A percentile compares a stretch with the other conserved stretches of the same genome.
These are phyloP conservation scores for Benincasa hispida DNA, from an alignment of 306 rosid species.

Conservation along the genomic window DNA sequence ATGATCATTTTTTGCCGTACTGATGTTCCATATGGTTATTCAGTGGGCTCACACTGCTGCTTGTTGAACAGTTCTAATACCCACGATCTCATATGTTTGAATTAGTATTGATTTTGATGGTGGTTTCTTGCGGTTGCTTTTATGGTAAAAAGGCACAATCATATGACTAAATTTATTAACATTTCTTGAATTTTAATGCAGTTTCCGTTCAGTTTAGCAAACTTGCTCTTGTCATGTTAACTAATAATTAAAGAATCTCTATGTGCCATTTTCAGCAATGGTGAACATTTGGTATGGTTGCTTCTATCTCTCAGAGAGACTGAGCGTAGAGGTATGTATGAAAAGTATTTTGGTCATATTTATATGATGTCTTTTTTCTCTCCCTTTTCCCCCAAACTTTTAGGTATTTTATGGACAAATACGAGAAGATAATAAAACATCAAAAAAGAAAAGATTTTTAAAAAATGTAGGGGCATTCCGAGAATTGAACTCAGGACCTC, in stretches of 20 bases:
- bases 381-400: background rate
- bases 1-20: background rate
- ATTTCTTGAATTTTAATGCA: background rate
- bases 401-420: background rate
- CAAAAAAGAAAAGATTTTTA: background rate
- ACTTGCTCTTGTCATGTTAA: background rate
- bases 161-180: background rate
- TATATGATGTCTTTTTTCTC: background rate
- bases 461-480: background rate
- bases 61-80: background rate
- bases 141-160: background rate
- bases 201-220: background rate
- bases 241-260: background rate
- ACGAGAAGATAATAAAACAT: background rate
- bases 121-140: background rate
- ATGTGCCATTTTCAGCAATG: background rate
- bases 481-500: constrained; percentile 2
- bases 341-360: background rate
- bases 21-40: background rate
- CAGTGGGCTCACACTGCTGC: background rate
- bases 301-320: background rate
- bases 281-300: background rate
- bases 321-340: background rate
- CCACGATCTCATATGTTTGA: background rate
- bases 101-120: background rate